Percentiles rank a stretch among this genome's conserved stretches.
phyloP scores from a whole-genome alignment of 345 rosid genomes.

The Syzygium aromaticum region DNA sequence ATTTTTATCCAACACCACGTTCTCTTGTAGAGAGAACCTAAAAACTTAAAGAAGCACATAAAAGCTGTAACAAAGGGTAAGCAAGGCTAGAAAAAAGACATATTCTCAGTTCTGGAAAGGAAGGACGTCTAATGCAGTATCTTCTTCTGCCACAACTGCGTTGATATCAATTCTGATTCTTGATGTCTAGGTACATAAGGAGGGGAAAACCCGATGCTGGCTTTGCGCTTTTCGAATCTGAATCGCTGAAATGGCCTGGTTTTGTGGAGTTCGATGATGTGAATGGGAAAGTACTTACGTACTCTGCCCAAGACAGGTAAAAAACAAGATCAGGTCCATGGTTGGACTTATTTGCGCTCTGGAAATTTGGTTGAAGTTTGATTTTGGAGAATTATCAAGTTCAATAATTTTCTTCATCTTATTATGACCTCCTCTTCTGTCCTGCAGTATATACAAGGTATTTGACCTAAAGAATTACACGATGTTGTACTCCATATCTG shows the following conservation, averaged over 20 bases:
- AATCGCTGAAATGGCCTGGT: conserved; percentile 88
- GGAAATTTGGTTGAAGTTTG: not conserved
- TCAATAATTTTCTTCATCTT: not conserved
- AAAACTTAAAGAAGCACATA: not conserved
- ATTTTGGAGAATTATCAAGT: not conserved
- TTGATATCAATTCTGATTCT: not conserved
- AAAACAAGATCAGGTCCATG: not conserved
- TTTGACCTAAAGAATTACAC: conserved; percentile 51
- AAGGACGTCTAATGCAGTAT: not conserved
- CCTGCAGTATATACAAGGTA: conserved; percentile 46
- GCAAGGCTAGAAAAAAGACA: not conserved
- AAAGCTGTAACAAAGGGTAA: not conserved
- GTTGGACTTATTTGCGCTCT: not conserved
- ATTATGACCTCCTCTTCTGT: not conserved
- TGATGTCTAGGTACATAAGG: conserved; percentile 46
- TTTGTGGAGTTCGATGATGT: conserved; percentile 92
- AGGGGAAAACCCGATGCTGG: conserved; percentile 71
- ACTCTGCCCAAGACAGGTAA: conserved; percentile 80
- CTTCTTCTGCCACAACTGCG: not conserved
- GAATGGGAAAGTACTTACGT: conserved; percentile 74
- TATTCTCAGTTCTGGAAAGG: not conserved
- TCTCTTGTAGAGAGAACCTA: not conserved
- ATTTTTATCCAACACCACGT: not conserved
- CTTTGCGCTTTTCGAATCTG: conserved; percentile 75
- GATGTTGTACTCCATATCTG: conserved; percentile 45